Percentiles rank a stretch among this genome's conserved stretches.
These are phyloP conservation scores for Colletotrichum tabaci DNA, from an alignment of 2,329 filamentous ascomycete species.

Conservation along the genomic window DNA sequence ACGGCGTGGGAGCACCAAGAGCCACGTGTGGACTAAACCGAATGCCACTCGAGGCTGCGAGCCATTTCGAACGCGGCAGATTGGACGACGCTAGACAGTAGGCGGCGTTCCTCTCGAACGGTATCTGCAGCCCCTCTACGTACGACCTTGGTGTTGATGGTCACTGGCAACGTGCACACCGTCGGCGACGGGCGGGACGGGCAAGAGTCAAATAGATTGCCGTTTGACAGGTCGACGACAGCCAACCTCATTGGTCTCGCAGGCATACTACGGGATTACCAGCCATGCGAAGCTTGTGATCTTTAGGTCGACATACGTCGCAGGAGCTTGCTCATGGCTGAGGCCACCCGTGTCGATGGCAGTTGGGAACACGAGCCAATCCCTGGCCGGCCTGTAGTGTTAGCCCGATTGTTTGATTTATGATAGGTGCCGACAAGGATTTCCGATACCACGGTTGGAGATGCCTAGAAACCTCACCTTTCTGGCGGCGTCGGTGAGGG, in stretches of 20 bases:
- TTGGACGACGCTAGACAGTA: neutral
- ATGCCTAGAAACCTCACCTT: conserved; percentile 1
- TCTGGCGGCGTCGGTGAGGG: neutral
- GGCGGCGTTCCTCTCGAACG: conserved; percentile 5
- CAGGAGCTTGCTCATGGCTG: neutral
- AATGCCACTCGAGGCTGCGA: conserved; percentile 21
- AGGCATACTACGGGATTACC: neutral
- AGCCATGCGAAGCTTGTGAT: conserved; percentile 8
- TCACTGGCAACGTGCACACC: conserved; percentile 5
- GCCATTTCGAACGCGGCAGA: neutral
- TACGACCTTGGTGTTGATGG: conserved; percentile 21
- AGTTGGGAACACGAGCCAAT: neutral
- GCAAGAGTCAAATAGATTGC: conserved; percentile 4
- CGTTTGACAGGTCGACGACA: neutral
- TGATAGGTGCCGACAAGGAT: conserved; percentile 21
- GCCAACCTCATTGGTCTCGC: neutral
- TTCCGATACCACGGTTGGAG: conserved; percentile 14
- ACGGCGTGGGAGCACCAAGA: neutral
- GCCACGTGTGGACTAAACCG: conserved; percentile 10
- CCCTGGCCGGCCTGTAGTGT: neutral
- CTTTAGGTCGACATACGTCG: neutral
- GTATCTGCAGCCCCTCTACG: conserved; percentile 1
- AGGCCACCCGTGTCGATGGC: neutral
- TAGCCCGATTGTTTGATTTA: conserved; percentile 1
- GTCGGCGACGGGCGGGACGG: conserved; percentile 3